Evolutionary conservation across 139 green algal species (phyloP).

Genomic region (Pseudopediastrum boryanum): DNA sequence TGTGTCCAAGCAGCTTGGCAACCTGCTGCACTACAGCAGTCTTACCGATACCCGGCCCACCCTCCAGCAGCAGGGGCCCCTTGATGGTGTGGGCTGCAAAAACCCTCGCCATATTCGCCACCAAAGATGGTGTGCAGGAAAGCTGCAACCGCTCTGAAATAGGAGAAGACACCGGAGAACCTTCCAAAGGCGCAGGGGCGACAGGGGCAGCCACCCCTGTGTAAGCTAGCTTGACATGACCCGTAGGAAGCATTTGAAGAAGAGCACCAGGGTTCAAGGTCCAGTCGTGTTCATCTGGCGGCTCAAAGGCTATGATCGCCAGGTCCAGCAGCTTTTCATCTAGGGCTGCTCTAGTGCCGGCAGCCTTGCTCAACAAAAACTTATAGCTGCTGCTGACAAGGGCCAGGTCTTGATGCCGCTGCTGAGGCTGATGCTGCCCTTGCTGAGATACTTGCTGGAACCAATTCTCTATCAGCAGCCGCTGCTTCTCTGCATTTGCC

Average conservation of each 20-base stretch:
- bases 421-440: neutral
- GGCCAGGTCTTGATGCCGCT: too few species aligned
- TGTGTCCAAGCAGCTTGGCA: constrained; percentile 16
- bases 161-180: too few species aligned
- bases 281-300: neutral
- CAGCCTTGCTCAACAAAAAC: too few species aligned
- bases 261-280: neutral
- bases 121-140: constrained; percentile 19
- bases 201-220: constrained; percentile 19
- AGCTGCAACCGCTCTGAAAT: constrained; percentile 10
- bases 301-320: neutral
- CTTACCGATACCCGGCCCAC: constrained; percentile 46
- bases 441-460: neutral
- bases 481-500: constrained; percentile 9
- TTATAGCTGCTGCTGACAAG: too few species aligned
- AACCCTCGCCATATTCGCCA: constrained; percentile 42
- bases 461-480: constrained; percentile 15
- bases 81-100: constrained; percentile 25
- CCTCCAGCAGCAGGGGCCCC: constrained; percentile 44
- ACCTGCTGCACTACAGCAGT: constrained; percentile 48
- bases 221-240: constrained; percentile 34
- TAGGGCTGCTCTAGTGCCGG: neutral
- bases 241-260: neutral
- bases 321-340: constrained; percentile 1
- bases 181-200: neutral